Percentiles rank a stretch among this genome's conserved stretches.
Evolutionary conservation across 169 alveolate genomes (phyloP).

Genomic region (Amoebophrya sp.): DNA sequence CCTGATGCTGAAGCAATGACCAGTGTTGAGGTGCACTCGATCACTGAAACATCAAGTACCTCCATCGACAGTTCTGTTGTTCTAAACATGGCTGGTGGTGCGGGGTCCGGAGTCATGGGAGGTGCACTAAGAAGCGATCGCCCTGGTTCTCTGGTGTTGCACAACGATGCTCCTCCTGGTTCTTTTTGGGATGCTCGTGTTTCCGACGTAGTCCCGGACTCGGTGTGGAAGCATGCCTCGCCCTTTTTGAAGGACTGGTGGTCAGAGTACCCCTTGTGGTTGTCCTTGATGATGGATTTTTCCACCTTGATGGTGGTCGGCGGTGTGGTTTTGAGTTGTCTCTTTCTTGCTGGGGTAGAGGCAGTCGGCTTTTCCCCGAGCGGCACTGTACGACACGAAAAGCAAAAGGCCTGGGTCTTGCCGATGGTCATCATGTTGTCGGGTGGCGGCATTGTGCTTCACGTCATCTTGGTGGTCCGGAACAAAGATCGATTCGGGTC

Average conservation of each 20-base stretch:
- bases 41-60: too few relatives aligned
- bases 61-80: too few relatives aligned
- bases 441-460: not conserved
- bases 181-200: not conserved
- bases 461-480: not conserved
- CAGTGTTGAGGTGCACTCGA: too few relatives aligned
- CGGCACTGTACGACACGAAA: not conserved
- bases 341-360: not conserved
- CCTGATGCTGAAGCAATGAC: too few relatives aligned
- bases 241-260: conserved; percentile 20
- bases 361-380: not conserved
- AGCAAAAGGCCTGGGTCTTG: not conserved
- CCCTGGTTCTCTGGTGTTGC: too few relatives aligned
- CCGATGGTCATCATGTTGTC: not conserved
- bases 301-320: not conserved
- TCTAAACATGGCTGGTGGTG: too few relatives aligned
- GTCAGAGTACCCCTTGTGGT: conserved; percentile 5
- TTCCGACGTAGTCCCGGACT: not conserved
- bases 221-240: not conserved
- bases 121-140: too few relatives aligned
- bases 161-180: too few relatives aligned
- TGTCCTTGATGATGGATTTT: not conserved
- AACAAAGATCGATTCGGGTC: not conserved
- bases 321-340: not conserved
- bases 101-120: too few relatives aligned